Base-by-base conservation (phyloP, 768 basidiomycete species). In the Amanita exitialis region DNA sequence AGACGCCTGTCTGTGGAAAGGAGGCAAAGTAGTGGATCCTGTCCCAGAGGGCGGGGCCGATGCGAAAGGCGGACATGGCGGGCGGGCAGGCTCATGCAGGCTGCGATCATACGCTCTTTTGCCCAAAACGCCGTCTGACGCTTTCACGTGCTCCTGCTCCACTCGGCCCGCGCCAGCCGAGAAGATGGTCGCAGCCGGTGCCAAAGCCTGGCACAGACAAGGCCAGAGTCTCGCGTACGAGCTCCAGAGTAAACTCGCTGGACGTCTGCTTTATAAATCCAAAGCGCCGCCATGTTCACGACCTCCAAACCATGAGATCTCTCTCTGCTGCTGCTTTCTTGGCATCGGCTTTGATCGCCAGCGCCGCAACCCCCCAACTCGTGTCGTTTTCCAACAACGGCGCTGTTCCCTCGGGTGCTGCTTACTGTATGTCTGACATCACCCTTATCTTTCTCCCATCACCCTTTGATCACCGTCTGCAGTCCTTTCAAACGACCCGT, bases 1-100 rank as follows among this genome's bases (percentile, higher is more conserved):
- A 96, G 3, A 98, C 94, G 46, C 91, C 90, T 0, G 92, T 95
- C 69, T 94, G 94, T 2, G 90, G 90, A 66, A 93, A 93, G 1
- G 86, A 86, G 0, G 90, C 87, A 61, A 89, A 93, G 59, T 93
- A 87, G 67, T 87, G 86, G 54, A 94, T 90, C 66, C 78, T 84
- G 69, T 92, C 89, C 90, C 91, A 93, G 56, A 93, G 71, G 6
- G 80, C 72, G 52, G 82, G 71, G 13, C 83, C 77, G 56, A 94
- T 94, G 46, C 83, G 79, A 67, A 88, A 92, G 51, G 75, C 72
- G 54, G 74, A 76, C 76, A 78, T 79, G 45, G 57, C n/a, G 18
- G 15, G 20, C 8, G 23, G 35, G 5, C 4, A 21, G 10, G 30
- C 8, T 9, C 30, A 30, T n/a, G 25, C 42, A 43, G n/a, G n/a